phyloP scores from a whole-genome alignment of 2,329 filamentous ascomycete genomes.

The Verticillium isaacii region DNA sequence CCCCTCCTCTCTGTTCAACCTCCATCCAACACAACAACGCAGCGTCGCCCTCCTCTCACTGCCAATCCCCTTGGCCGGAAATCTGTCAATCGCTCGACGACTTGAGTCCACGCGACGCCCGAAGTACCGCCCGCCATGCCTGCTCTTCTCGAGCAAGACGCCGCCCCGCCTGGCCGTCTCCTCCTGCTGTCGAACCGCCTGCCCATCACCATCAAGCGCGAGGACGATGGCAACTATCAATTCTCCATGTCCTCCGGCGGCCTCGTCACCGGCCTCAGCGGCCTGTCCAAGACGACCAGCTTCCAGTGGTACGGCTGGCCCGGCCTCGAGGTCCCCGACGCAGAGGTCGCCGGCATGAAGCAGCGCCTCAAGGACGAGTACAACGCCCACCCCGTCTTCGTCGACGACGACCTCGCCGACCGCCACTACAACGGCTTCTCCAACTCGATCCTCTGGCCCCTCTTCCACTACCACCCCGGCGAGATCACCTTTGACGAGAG shows the following conservation, averaged over 20 bases:
- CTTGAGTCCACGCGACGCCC: background rate
- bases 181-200: constrained; percentile 91
- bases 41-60: background rate
- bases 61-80: background rate
- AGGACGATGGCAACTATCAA: constrained; percentile 84
- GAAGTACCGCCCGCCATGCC: constrained; percentile 26
- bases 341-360: constrained; percentile 70
- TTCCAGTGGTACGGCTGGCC: constrained; percentile 99
- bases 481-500: constrained; percentile 98
- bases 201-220: constrained; percentile 93
- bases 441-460: constrained; percentile 96
- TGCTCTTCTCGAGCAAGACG: constrained; percentile 26
- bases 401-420: constrained; percentile 90
- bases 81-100: background rate
- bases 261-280: constrained; percentile 87
- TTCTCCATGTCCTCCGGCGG: constrained; percentile 97
- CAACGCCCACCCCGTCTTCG: constrained; percentile 84
- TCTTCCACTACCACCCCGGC: constrained; percentile 97
- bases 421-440: constrained; percentile 97
- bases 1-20: background rate
- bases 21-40: background rate
- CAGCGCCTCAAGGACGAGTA: constrained; percentile 81
- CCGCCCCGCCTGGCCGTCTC: constrained; percentile 45
- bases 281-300: constrained; percentile 83
- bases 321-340: constrained; percentile 83